Evolutionary conservation across 768 basidiomycete genomes (phyloP), one percentile per base, ranked within the genome.

Genomic region (Suillus clintonianus): DNA sequence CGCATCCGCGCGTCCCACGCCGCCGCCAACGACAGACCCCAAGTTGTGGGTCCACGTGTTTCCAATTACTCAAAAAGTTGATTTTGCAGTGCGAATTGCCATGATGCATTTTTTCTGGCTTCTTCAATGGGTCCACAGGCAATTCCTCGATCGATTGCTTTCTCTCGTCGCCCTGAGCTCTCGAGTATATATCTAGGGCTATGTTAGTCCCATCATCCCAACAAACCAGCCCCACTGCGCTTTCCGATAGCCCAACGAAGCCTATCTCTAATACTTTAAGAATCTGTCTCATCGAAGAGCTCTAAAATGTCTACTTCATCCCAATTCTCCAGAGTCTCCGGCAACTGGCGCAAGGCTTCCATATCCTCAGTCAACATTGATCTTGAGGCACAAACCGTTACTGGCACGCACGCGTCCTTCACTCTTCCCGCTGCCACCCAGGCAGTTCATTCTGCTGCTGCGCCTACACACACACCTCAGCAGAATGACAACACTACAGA

Each of bases 381-480:
- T 34, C 41, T 69, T 32, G 70, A 72, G 56, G 64, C 64, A n/a
- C 71, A 69, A 57, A 9, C 36, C 8, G 56, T 69, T 5, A 63
- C 62, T 13, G 65, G 70, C 3, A 30, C 27, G n/a, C 42, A 60
- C 24, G 43, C 47, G 0, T 32, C 62, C 30, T 64, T 66, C 24
- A 7, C 50, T 1, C 60, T 68, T n/a, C 68, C 68, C 10, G 30
- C 19, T 4, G 5, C 36, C 1, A 65, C 64, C 42, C 61, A 64
- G 43, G 61, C 59, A 55, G 64, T 53, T 30, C 61, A 62, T 24
- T 34, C 37, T 4, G 47, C 65, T 41, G 30, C 62, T 11, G 7
- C 34, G 10, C 72, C 62, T 9, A 58, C 39, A 7, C 62, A 30
- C 9, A 70, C 65, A 13, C 60, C 60, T 17, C 62, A 60, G 3